Evolutionary conservation across 768 basidiomycete species (phyloP), one percentile per base, ranked within the genome.

Genomic region (Boletus patriciae): DNA sequence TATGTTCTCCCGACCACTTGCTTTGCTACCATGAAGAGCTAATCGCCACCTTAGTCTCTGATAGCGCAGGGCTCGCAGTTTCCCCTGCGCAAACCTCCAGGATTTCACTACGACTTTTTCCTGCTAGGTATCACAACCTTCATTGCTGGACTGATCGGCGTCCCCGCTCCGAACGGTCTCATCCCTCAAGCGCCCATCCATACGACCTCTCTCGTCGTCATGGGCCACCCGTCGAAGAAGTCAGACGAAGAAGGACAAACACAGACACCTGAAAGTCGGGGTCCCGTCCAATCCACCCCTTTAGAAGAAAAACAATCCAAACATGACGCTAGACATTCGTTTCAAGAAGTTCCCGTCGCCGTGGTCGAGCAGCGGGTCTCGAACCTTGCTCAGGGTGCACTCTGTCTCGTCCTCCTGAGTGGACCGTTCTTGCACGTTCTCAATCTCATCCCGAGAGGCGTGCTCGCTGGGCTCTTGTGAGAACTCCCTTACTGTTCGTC

Each of bases 351-450:
- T 0, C 86, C 88, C 2, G 61, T 90, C 9, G 82, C 82, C 0
- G 90, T 97, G 2, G 90, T 97, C 5, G 94, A 98, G 68, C 94
- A 97, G 73, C 81, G 94, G n/a, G 84, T 92, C 12, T 95, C 92
- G 9, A 95, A 97, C 68, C 79, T 97, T 19, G 87, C 85, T 0
- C 90, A 97, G 70, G 92, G 95, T 19, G 72, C 83, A 13, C 72
- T 92, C 34, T 91, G 84, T 66, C 80, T 97, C 8, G 84, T 93
- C 18, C 78, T 94, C 21, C 83, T 97, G 58, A 86, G 85, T 0
- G 83, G 85, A 0, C 94, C 94, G 0, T 90, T 97, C 68, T 70
- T 97, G 44, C 88, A 90, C 62, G 78, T 95, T 23, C 73, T 96
- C 27, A 78, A 81, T 38, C 76, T 92, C 56, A 90, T 97, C 55